Evolutionary conservation across 129 eudicot species (phyloP).

Genomic region (Chrysanthemum makinoi): DNA sequence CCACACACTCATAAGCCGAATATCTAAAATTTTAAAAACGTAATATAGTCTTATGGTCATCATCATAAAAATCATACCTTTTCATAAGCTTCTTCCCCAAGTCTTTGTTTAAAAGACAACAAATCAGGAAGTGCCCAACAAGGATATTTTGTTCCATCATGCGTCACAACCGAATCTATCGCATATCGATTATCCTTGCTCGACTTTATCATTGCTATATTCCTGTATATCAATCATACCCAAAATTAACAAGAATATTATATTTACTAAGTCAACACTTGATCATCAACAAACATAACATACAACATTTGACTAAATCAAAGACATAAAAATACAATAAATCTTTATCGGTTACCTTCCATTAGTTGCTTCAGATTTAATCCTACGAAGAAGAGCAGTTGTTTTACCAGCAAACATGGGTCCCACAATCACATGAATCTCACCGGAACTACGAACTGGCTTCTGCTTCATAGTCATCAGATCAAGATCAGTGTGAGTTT

Average conservation of each 20-base stretch:
- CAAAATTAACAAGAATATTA: background rate
- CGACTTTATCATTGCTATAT: conserved; percentile 82
- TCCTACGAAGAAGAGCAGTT: conserved; percentile 86
- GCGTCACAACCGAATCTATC: conserved; percentile 75
- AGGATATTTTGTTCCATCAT: conserved; percentile 81
- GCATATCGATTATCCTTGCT: conserved; percentile 87
- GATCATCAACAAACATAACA: too few relatives aligned
- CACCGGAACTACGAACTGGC: conserved; percentile 39
- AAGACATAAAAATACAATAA: background rate
- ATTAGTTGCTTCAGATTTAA: conserved; percentile 53
- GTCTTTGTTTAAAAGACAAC: conserved; percentile 51
- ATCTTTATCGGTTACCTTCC: conserved; percentile 55
- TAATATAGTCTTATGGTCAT: too few relatives aligned
- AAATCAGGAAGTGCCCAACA: conserved; percentile 83
- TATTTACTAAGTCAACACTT: background rate
- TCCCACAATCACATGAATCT: conserved; percentile 85
- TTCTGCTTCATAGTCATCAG: conserved; percentile 6
- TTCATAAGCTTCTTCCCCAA: conserved; percentile 67
- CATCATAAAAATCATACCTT: conserved; percentile 39
- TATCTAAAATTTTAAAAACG: too few relatives aligned
- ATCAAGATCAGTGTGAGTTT: conserved; percentile 18
- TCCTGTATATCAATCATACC: conserved; percentile 35
- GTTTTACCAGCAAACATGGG: conserved; percentile 98
- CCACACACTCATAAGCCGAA: too few relatives aligned
- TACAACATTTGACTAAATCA: background rate